Evolutionary conservation across 2,329 filamentous ascomycete species (phyloP).

Genomic region (Corniculantispora saksenae): DNA sequence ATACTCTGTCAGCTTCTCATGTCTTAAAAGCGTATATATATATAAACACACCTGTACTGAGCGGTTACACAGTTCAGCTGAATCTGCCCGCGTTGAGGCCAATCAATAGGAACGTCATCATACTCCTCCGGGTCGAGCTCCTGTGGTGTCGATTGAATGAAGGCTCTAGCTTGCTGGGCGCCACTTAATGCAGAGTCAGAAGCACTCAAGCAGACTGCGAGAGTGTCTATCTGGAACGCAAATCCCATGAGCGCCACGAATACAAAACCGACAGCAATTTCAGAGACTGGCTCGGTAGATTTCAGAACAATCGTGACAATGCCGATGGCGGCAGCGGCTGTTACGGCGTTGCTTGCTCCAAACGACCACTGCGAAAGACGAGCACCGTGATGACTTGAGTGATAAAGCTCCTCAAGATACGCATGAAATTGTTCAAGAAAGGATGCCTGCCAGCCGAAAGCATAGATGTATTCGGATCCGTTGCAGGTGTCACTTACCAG

Average conservation of each 20-base stretch:
- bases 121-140: neutral
- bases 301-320: neutral
- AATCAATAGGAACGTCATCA: constrained; percentile 26
- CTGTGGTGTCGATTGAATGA: constrained; percentile 18
- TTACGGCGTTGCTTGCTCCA: neutral
- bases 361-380: constrained; percentile 51
- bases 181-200: neutral
- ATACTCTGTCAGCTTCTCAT: constrained; percentile 3
- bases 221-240: neutral
- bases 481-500: constrained; percentile 40
- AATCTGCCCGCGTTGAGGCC: constrained; percentile 21
- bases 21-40: constrained; percentile 28
- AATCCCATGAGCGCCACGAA: neutral
- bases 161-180: constrained; percentile 7
- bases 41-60: constrained; percentile 19
- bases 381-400: constrained; percentile 49
- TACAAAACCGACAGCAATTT: neutral
- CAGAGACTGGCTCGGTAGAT: neutral
- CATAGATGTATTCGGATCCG: constrained; percentile 49
- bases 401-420: constrained; percentile 29
- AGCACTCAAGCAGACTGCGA: neutral
- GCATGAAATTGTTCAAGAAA: constrained; percentile 44
- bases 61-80: constrained; percentile 22
- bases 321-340: neutral
- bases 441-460: constrained; percentile 52